Percentiles rank a stretch among this genome's conserved stretches.
Conservation (phyloP, 2,329 filamentous ascomycete genomes). For the Chlorencoelia australis region DNA sequence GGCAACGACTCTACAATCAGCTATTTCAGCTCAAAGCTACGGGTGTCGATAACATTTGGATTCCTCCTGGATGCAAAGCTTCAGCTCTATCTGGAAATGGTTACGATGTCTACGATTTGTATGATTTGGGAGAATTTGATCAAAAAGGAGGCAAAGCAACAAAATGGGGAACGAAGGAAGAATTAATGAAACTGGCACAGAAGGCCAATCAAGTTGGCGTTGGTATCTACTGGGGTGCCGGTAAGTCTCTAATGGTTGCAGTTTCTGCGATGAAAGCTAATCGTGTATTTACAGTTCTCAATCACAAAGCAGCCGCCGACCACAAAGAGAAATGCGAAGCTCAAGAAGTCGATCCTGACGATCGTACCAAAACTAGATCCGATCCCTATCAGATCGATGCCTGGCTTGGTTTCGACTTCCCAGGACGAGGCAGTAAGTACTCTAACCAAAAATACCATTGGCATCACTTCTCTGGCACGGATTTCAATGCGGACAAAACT, state of each 20-base stretch:
- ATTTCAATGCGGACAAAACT: slow-evolving; percentile 49
- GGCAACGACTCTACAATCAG: slow-evolving; percentile 43
- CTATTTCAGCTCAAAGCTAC: slow-evolving; percentile 45
- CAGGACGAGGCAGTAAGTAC: slow-evolving; percentile 48
- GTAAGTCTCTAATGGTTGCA: too few relatives aligned
- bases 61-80: slow-evolving; percentile 63
- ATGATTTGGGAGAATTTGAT: slow-evolving; percentile 62
- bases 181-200: slow-evolving; percentile 43
- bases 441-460: slow-evolving; percentile 54
- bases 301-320: slow-evolving; percentile 63
- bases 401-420: slow-evolving; percentile 59
- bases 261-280: too few relatives aligned
- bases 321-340: slow-evolving; percentile 50
- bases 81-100: slow-evolving; percentile 52
- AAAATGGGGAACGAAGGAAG: slow-evolving; percentile 59
- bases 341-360: slow-evolving; percentile 51
- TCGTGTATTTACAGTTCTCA: slow-evolving; percentile 52
- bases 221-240: slow-evolving; percentile 55
- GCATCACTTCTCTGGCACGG: slow-evolving; percentile 59
- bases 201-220: slow-evolving; percentile 43
- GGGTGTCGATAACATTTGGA: slow-evolving; percentile 55
- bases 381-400: slow-evolving; percentile 53
- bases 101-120: slow-evolving; percentile 61
- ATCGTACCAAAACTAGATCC: slow-evolving; percentile 45
- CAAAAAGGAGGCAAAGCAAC: slow-evolving; percentile 54